Evolutionary conservation across 345 rosid genomes (phyloP).

Genomic region (Salix arbutifolia): DNA sequence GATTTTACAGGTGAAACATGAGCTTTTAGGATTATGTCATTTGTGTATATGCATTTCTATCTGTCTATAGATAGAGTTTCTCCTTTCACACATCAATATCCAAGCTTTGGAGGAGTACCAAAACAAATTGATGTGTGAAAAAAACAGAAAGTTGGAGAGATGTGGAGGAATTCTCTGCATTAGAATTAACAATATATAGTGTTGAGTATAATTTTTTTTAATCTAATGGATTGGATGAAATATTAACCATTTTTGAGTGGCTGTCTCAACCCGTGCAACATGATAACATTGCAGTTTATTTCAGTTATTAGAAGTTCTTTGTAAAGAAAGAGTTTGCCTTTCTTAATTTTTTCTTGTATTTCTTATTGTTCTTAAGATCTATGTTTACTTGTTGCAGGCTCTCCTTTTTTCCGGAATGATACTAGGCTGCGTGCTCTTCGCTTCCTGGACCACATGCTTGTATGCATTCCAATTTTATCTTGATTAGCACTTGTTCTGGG

Average conservation of each 20-base stretch:
- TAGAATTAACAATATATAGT: not conserved
- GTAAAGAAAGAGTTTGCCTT: not conserved
- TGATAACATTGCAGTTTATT: not conserved
- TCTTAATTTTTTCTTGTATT: not conserved
- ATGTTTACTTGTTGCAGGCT: constrained; percentile 48
- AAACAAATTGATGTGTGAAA: not conserved
- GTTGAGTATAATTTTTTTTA: not conserved
- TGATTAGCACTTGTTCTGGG: constrained; percentile 7
- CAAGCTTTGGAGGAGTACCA: not conserved
- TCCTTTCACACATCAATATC: not conserved
- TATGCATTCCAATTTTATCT: constrained; percentile 40
- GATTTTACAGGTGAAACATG: constrained; percentile 72
- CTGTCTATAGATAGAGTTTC: not conserved
- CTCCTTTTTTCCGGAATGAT: constrained; percentile 80
- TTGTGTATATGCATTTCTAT: not conserved
- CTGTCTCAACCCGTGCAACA: not conserved
- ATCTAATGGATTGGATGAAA: not conserved
- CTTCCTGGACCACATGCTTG: constrained; percentile 98
- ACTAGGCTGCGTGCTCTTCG: constrained; percentile 98
- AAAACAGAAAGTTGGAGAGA: not conserved
- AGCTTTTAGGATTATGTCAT: not conserved
- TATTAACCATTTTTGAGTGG: not conserved
- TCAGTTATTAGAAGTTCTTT: too few relatives aligned
- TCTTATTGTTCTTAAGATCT: constrained; percentile 13
- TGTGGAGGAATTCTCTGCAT: not conserved